These are phyloP conservation scores for Diplocarpon rosae DNA, from an alignment of 2,329 filamentous ascomycete species.

Conservation along the genomic window DNA sequence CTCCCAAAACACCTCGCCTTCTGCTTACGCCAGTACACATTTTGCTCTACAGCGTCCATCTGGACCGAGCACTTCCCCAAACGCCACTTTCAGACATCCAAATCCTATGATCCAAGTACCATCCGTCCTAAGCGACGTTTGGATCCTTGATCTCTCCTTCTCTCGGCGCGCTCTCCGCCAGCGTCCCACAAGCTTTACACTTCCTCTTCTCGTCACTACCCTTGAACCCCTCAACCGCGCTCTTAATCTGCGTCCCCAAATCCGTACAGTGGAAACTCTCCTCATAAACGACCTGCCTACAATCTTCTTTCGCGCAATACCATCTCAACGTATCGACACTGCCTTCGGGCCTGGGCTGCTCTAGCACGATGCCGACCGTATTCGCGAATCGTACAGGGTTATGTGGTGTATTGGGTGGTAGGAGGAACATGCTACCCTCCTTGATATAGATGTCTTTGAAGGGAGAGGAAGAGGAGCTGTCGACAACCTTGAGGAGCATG, in stretches of 20 bases:
- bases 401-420: slow-evolving; percentile 91
- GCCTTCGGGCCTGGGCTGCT: slow-evolving; percentile 64
- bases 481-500: slow-evolving; percentile 89
- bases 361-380: slow-evolving; percentile 88
- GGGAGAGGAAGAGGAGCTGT: slow-evolving; percentile 35
- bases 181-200: slow-evolving; percentile 63
- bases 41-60: too few species aligned
- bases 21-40: too few species aligned
- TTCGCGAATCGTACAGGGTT: slow-evolving; percentile 89
- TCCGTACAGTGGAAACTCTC: slow-evolving; percentile 80
- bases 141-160: slow-evolving; percentile 48
- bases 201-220: slow-evolving; percentile 56
- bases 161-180: slow-evolving; percentile 62
- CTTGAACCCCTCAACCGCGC: slow-evolving; percentile 74
- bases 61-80: too few species aligned
- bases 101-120: not conserved
- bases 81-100: not conserved
- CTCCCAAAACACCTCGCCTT: too few species aligned
- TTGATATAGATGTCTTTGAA: slow-evolving; percentile 83
- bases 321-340: slow-evolving; percentile 73
- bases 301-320: slow-evolving; percentile 60
- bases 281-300: slow-evolving; percentile 69
- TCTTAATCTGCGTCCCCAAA: slow-evolving; percentile 89
- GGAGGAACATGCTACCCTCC: slow-evolving; percentile 87
- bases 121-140: slow-evolving; percentile 34